A percentile compares a stretch with the other conserved stretches of the same genome.
Conservation (phyloP, 352 stramenopile species). For the Pythium scleroteichum region DNA sequence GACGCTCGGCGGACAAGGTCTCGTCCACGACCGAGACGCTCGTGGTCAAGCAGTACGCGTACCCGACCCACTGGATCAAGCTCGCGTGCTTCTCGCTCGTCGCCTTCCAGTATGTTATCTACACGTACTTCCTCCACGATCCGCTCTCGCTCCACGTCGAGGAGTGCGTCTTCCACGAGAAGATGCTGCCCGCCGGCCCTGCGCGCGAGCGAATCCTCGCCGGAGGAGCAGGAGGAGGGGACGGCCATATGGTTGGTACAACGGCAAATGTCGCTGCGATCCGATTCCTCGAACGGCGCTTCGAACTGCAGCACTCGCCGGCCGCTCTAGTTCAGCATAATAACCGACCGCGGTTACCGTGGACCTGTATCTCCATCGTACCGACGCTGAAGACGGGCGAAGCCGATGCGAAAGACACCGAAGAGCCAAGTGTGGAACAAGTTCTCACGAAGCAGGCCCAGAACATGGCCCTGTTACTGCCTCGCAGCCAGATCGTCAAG, state of each 20-base stretch:
- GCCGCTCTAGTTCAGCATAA: conserved; percentile 29
- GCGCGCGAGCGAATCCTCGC: conserved; percentile 29
- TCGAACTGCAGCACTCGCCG: conserved; percentile 54
- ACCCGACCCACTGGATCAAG: conserved; percentile 67
- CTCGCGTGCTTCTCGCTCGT: conserved; percentile 54
- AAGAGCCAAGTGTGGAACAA: conserved; percentile 18
- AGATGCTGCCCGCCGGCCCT: conserved; percentile 33
- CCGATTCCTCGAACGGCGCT: conserved; percentile 57
- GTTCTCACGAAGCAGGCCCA: conserved; percentile 31
- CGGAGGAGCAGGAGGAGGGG: conserved; percentile 20
- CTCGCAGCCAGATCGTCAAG: conserved; percentile 50
- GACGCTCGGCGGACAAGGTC: conserved; percentile 14
- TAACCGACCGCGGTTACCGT: conserved; percentile 42
- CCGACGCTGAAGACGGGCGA: conserved; percentile 29
- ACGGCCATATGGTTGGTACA: conserved; percentile 1
- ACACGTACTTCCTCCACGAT: conserved; percentile 48
- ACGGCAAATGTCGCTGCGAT: conserved; percentile 33
- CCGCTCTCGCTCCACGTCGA: conserved; percentile 56
- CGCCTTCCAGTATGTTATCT: conserved; percentile 46
- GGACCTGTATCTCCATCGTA: conserved; percentile 65
- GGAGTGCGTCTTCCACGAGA: conserved; percentile 68
- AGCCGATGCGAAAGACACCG: conserved; percentile 9
- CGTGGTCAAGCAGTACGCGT: conserved; percentile 62
- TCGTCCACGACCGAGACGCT: conserved; percentile 23
- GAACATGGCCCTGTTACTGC: conserved; percentile 58